These are phyloP conservation scores for Suhomyces xylopsoci DNA, from an alignment of 805 yeast genomes.

Conservation along the genomic window DNA sequence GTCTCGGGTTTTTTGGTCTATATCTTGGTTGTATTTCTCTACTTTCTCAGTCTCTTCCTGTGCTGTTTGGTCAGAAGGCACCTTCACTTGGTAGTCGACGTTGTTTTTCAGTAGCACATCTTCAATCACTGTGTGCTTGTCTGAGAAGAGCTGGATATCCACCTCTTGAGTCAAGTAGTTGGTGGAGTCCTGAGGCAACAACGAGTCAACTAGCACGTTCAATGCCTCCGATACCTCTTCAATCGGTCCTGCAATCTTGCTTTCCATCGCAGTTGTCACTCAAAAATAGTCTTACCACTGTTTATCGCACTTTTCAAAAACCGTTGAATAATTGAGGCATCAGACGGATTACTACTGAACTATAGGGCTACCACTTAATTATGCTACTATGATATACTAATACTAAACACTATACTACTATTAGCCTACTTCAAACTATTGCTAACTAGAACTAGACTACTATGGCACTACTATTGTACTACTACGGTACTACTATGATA, in stretches of 20 bases:
- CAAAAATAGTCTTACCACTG: no score
- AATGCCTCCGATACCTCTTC: conserved; percentile 1
- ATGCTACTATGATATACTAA: no score
- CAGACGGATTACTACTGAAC: no score
- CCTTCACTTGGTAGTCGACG: conserved; percentile 5
- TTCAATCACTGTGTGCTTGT: neutral
- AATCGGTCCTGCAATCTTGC: conserved; percentile 1
- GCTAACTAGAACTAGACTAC: no score
- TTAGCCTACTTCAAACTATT: no score
- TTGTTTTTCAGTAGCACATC: neutral
- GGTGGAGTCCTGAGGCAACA: neutral
- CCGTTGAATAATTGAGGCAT: neutral
- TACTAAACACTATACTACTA: no score
- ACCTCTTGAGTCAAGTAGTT: neutral
- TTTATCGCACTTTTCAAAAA: neutral
- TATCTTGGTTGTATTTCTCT: conserved; percentile 19
- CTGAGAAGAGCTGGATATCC: neutral
- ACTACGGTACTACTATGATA: neutral
- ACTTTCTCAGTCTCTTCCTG: conserved; percentile 13
- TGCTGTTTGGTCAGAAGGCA: neutral
- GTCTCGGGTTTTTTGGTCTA: conserved; percentile 20
- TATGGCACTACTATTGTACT: neutral
- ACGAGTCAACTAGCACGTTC: neutral
- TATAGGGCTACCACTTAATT: no score
- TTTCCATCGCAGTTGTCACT: neutral